Base-by-base conservation (phyloP, 148 eudicot genomes). In the Salicornia ramosissima region DNA sequence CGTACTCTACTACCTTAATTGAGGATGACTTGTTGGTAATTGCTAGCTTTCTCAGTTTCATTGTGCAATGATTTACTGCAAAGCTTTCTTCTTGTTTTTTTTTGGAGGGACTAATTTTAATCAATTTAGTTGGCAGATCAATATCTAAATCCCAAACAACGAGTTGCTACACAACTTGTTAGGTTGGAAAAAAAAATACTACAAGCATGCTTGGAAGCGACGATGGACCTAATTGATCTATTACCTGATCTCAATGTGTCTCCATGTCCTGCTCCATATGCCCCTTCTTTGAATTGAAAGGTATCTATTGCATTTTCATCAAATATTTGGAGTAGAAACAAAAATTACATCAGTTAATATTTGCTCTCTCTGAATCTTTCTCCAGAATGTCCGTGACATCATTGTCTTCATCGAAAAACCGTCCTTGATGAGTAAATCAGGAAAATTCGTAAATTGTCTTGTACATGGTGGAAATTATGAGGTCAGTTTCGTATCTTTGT, bases 211-310 rank as follows among this genome's bases (percentile, higher is more conserved):
- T 77, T 91, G 83, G 49, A 86, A 85, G 87, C 83, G 46, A 80
- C 96, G 68, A 57, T 75, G 69, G 96, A 87, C 52, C 75, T 88
- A 58, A 85, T 91, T 69, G 58, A 81, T 74, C 81, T 80, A 83
- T 76, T 94, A 60, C 99, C 99, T 56, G 99, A 94, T 81, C 76
- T 75, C 68, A 81, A 87, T 56, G 67, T 91, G 72, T 88, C 97
- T 82, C 97, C 99, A 39, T 94, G 99, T 75, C 97, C 97, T 30
- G 96, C 97, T 73, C 96, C 91, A 75, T 86, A 87, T 82, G 89
- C 97, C 42, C 99, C 99, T 15, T 58, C 46, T 65, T 64, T 94
- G 73, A 89, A 80, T 69, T 94, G 84, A 84, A 77, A 70, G 87
- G 87, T 78, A 77, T 24, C 2, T 2, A 56, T 49, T 58, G 62